Conservation (phyloP, 2,329 filamentous ascomycete species). For the Paecilomyces fulvus region DNA sequence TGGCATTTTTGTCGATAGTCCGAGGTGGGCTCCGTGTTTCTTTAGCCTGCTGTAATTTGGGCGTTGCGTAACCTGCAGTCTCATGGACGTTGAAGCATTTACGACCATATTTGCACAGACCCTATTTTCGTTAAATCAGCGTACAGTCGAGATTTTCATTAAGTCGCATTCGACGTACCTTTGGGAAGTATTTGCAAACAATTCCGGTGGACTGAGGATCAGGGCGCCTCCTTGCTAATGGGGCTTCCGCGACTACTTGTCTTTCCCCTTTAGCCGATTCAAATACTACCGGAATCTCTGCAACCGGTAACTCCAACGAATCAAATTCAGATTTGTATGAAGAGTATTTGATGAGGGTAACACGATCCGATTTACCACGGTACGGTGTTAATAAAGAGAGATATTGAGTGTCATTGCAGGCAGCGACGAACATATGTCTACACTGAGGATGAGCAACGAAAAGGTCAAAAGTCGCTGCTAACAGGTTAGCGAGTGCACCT, state of each 20-base stretch:
- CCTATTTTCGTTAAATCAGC: conserved; percentile 12
- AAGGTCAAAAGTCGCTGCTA: conserved; percentile 31
- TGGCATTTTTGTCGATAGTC: not conserved
- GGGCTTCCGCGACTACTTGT: conserved; percentile 1
- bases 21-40: conserved; percentile 13
- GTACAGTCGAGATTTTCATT: too few species aligned
- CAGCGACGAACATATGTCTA: conserved; percentile 56
- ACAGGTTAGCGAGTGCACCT: not conserved
- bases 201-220: conserved; percentile 1
- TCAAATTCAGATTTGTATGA: conserved; percentile 47
- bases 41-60: conserved; percentile 9
- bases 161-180: conserved; percentile 11
- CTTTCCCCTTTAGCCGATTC: conserved; percentile 19
- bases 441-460: conserved; percentile 53
- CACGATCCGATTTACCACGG: conserved; percentile 39
- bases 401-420: conserved; percentile 54
- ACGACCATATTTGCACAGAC: conserved; percentile 24
- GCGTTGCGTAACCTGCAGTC: conserved; percentile 15
- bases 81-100: conserved; percentile 23
- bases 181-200: conserved; percentile 26
- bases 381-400: conserved; percentile 49
- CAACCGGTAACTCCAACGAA: conserved; percentile 43
- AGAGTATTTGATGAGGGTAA: conserved; percentile 49
- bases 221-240: not conserved
- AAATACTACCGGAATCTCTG: conserved; percentile 47